Percentiles rank a stretch among this genome's conserved stretches.
These are phyloP conservation scores for Thermothelomyces thermophilus DNA, from an alignment of 2,329 filamentous ascomycete genomes.

Conservation along the genomic window DNA sequence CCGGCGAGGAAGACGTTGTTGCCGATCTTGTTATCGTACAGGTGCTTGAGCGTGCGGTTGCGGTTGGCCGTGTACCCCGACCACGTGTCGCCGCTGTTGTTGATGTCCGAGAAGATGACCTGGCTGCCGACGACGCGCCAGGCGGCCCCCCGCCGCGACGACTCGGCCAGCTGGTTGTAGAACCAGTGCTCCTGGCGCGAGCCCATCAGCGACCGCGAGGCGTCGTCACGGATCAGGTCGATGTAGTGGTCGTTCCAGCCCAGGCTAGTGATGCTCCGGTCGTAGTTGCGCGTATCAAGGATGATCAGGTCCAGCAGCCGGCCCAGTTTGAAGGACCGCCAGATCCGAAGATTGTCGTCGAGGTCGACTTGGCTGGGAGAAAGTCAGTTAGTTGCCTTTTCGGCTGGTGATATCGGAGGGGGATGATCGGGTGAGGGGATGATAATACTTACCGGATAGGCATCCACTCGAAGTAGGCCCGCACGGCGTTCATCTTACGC, in stretches of 20 bases:
- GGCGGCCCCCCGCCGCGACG: conserved; percentile 54
- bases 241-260: conserved; percentile 56
- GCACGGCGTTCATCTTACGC: conserved; percentile 66
- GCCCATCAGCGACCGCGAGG: conserved; percentile 64
- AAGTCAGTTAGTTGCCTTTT: neutral
- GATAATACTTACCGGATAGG: conserved; percentile 12
- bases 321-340: conserved; percentile 60
- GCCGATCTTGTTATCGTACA: conserved; percentile 60
- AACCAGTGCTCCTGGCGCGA: conserved; percentile 69
- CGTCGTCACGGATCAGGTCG: conserved; percentile 57
- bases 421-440: no score
- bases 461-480: conserved; percentile 61
- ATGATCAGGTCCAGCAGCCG: conserved; percentile 60
- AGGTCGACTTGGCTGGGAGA: conserved; percentile 44
- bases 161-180: conserved; percentile 51
- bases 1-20: conserved; percentile 70
- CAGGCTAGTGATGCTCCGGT: conserved; percentile 53
- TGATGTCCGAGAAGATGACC: conserved; percentile 51
- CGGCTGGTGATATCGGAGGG: neutral
- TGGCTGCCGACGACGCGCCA: conserved; percentile 72
- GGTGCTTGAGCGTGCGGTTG: conserved; percentile 61
- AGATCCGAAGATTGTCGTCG: conserved; percentile 64
- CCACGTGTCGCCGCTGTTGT: conserved; percentile 34
- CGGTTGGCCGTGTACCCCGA: conserved; percentile 60
- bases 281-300: conserved; percentile 62